A percentile compares a stretch with the other conserved stretches of the same genome.
phyloP scores from a whole-genome alignment of 2,329 filamentous ascomycete genomes.

The Bipolaris zeicola region DNA sequence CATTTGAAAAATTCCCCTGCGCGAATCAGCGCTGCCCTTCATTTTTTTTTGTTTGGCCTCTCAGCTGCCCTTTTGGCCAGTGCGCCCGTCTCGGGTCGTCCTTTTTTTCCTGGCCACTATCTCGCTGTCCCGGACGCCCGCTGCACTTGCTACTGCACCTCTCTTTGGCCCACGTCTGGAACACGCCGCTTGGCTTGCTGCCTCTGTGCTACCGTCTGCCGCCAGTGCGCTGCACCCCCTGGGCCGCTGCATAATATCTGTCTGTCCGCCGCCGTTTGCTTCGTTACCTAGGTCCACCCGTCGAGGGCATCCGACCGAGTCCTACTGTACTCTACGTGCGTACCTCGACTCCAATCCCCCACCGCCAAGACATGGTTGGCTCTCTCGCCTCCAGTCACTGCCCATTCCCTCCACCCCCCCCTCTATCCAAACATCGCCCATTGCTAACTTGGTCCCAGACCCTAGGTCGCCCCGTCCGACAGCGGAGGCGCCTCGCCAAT shows the following conservation, averaged over 20 bases:
- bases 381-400: slow-evolving; percentile 9
- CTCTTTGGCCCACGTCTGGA: slow-evolving; percentile 32
- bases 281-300: slow-evolving; percentile 39
- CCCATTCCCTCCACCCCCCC: slow-evolving; percentile 2
- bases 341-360: slow-evolving; percentile 27
- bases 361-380: slow-evolving; percentile 20
- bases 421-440: not conserved
- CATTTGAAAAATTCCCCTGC: slow-evolving; percentile 16
- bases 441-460: slow-evolving; percentile 32
- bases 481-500: slow-evolving; percentile 27
- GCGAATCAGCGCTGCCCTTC: slow-evolving; percentile 19
- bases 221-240: slow-evolving; percentile 39
- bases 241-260: slow-evolving; percentile 45
- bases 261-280: slow-evolving; percentile 28
- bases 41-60: slow-evolving; percentile 20
- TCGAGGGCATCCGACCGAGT: slow-evolving; percentile 36
- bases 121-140: slow-evolving; percentile 24
- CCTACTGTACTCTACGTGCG: slow-evolving; percentile 11
- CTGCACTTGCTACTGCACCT: slow-evolving; percentile 35
- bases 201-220: slow-evolving; percentile 24
- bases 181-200: slow-evolving; percentile 34
- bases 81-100: slow-evolving; percentile 27
- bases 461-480: slow-evolving; percentile 29
- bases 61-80: slow-evolving; percentile 26
- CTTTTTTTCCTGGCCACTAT: slow-evolving; percentile 30